phyloP scores from a whole-genome alignment of 148 eudicot species.

The Amaranthus palmeri region DNA sequence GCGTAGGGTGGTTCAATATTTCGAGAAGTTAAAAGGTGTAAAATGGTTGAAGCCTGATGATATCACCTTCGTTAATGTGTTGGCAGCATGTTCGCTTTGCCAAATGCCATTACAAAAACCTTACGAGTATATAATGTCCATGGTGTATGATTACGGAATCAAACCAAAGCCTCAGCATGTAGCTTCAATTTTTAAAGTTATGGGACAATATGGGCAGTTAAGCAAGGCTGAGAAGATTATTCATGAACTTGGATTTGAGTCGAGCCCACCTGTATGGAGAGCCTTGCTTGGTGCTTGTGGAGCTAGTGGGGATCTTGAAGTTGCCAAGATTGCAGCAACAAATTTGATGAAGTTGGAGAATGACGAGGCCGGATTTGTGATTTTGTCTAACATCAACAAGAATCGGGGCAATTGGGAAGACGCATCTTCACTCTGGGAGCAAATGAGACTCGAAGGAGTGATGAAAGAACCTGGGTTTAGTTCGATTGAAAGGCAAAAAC shows the following conservation, averaged over 20 bases:
- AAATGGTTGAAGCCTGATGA: constrained; percentile 51
- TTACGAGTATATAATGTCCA: constrained; percentile 41
- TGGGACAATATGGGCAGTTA: constrained; percentile 76
- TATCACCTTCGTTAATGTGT: constrained; percentile 62
- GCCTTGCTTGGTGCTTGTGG: constrained; percentile 76
- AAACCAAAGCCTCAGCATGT: constrained; percentile 60
- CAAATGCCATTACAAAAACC: constrained; percentile 46
- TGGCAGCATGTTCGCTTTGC: constrained; percentile 72
- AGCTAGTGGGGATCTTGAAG: constrained; percentile 44
- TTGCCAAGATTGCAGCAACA: constrained; percentile 59
- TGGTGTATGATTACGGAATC: constrained; percentile 48
- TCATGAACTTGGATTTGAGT: constrained; percentile 46
- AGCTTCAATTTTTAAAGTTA: constrained; percentile 55
- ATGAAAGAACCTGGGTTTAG: constrained; percentile 65
- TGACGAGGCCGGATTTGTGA: constrained; percentile 50
- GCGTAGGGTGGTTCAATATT: constrained; percentile 44
- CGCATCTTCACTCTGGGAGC: constrained; percentile 41
- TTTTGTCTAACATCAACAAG: constrained; percentile 68
- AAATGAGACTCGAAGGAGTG: constrained; percentile 53
- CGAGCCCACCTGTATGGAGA: constrained; percentile 64
- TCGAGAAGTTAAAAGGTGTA: constrained; percentile 42
- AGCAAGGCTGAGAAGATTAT: constrained; percentile 65
- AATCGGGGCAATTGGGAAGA: constrained; percentile 51
- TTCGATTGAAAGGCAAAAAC: constrained; percentile 44
- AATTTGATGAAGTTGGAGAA: constrained; percentile 54